phyloP scores from a whole-genome alignment of 768 basidiomycete genomes.

The Russula ochroleuca region DNA sequence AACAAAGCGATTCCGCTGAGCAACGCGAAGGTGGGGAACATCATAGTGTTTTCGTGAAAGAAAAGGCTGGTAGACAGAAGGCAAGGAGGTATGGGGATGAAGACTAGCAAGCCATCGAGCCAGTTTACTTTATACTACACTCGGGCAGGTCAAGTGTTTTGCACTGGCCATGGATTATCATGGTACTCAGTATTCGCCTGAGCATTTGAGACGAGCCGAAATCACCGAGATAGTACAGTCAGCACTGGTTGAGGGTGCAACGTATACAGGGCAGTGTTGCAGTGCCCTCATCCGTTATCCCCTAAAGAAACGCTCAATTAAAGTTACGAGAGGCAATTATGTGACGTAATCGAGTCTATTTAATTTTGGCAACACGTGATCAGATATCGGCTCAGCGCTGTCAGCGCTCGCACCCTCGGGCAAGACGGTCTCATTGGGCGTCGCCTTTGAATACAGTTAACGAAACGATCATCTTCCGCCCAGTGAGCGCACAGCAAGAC shows the following conservation, averaged over 20 bases:
- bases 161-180: not conserved
- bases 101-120: not conserved
- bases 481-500: not conserved
- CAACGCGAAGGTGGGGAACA: constrained; percentile 2
- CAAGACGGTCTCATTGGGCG: not conserved
- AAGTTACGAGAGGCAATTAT: no score
- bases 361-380: no score
- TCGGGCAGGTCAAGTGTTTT: not conserved
- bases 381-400: no score
- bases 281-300: not conserved
- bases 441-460: no score
- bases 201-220: not conserved
- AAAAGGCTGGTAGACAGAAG: not conserved
- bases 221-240: not conserved
- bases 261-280: not conserved
- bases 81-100: not conserved
- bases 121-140: not conserved
- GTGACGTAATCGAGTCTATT: no score
- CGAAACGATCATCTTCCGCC: no score
- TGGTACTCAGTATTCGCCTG: not conserved
- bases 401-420: not conserved
- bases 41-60: not conserved
- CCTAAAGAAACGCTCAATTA: no score
- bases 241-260: no score
- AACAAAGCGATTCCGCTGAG: constrained; percentile 4